phyloP scores from a whole-genome alignment of 2,329 filamentous ascomycete species.

The Ophiostoma sp. region DNA sequence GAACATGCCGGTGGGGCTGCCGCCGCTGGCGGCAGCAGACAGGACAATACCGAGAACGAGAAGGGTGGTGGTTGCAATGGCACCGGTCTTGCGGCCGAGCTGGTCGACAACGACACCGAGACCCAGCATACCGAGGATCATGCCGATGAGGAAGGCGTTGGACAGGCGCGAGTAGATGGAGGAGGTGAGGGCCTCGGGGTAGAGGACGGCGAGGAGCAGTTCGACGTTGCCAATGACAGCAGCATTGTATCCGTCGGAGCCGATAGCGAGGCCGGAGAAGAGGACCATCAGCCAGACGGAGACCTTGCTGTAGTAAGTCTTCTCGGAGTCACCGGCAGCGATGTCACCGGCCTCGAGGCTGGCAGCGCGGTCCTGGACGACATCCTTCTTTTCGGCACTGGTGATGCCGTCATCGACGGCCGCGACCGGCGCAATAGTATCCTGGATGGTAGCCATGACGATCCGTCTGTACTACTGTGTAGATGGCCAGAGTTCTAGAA shows the following conservation, averaged over 20 bases:
- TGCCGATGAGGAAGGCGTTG: slow-evolving; percentile 52
- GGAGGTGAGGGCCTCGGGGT: slow-evolving; percentile 40
- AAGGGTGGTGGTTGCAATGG: slow-evolving; percentile 43
- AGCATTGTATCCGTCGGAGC: slow-evolving; percentile 23
- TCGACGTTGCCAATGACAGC: slow-evolving; percentile 42
- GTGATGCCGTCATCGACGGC: neutral
- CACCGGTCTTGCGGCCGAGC: slow-evolving; percentile 46
- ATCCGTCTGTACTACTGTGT: neutral
- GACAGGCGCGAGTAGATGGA: slow-evolving; percentile 47
- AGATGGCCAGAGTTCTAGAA: neutral
- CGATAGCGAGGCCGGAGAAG: slow-evolving; percentile 14
- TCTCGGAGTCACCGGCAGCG: neutral
- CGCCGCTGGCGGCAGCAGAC: slow-evolving; percentile 43
- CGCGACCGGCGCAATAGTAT: slow-evolving; percentile 1
- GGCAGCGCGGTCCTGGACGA: neutral
- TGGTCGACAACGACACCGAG: slow-evolving; percentile 49
- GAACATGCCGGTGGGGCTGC: slow-evolving; percentile 38
- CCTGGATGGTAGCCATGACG: slow-evolving; percentile 12
- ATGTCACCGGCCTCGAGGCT: slow-evolving; percentile 4
- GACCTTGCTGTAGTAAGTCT: slow-evolving; percentile 15
- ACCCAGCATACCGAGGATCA: slow-evolving; percentile 52
- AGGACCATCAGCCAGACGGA: slow-evolving; percentile 15
- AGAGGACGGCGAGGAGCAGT: slow-evolving; percentile 39
- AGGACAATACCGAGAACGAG: slow-evolving; percentile 42
- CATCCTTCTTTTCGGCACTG: slow-evolving; percentile 7